phyloP scores from a whole-genome alignment of 139 green algal species.

The Nannochloris sp. region DNA sequence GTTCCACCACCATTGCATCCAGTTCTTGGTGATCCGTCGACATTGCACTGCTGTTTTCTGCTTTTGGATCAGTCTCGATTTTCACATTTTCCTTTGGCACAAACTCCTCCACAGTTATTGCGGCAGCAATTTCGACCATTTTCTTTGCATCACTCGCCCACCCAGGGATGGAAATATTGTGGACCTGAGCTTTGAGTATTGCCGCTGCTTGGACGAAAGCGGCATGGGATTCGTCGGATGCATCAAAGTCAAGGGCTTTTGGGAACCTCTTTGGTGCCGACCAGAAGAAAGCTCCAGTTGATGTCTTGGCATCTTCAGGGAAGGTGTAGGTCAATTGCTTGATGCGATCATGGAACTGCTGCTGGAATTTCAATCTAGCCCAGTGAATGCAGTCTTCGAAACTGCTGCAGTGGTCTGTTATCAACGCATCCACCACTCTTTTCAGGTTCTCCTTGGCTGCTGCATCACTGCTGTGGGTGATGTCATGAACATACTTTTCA shows the following conservation, averaged over 20 bases:
- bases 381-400: constrained; percentile 87
- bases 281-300: constrained; percentile 89
- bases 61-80: constrained; percentile 98
- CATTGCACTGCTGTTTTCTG: constrained; percentile 13
- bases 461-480: constrained; percentile 49
- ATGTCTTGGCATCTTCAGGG: constrained; percentile 87
- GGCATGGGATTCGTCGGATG: constrained; percentile 59
- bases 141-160: constrained; percentile 45
- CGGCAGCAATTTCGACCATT: constrained; percentile 39
- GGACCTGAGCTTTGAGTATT: constrained; percentile 83
- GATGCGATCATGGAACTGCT: constrained; percentile 81
- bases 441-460: constrained; percentile 76
- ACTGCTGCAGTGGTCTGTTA: constrained; percentile 38
- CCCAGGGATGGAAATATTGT: constrained; percentile 63
- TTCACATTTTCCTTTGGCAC: constrained; percentile 74
- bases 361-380: constrained; percentile 70
- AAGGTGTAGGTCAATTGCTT: constrained; percentile 93
- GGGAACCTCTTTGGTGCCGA: constrained; percentile 96
- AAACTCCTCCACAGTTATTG: constrained; percentile 70
- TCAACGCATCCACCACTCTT: constrained; percentile 73
- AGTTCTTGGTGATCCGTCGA: constrained; percentile 33
- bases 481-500: constrained; percentile 52
- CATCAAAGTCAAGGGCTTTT: constrained; percentile 62
- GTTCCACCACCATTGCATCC: constrained; percentile 53
- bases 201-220: constrained; percentile 70